Evolutionary conservation across 371 early-diverging fungal genomes (phyloP).

Genomic region (Mucor indicus): DNA sequence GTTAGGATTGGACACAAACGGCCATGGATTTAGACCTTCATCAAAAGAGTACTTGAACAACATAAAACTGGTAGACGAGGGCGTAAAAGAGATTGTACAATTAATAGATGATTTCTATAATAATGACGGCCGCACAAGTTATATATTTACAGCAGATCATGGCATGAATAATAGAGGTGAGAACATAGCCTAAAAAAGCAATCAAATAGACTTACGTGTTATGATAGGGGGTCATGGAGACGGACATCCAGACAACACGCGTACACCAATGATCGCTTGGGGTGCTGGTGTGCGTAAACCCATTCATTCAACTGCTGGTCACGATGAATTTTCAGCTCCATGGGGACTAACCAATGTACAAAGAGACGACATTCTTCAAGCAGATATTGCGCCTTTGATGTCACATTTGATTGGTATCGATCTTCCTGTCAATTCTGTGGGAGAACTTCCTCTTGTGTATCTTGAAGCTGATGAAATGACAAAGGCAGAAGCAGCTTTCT

Average conservation of each 20-base stretch:
- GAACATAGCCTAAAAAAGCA: not conserved
- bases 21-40: conserved; percentile 85
- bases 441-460: conserved; percentile 79
- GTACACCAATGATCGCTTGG: conserved; percentile 94
- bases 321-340: conserved; percentile 66
- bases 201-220: not conserved
- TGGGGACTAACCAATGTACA: conserved; percentile 61
- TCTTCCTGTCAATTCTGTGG: conserved; percentile 92
- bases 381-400: conserved; percentile 96
- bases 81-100: conserved; percentile 63
- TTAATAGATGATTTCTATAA: conserved; percentile 73
- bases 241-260: conserved; percentile 93
- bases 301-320: conserved; percentile 31
- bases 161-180: conserved; percentile 90
- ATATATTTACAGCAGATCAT: conserved; percentile 92
- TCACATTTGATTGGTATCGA: conserved; percentile 82
- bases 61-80: conserved; percentile 78
- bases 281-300: conserved; percentile 85
- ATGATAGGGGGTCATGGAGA: conserved; percentile 83
- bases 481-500: conserved; percentile 70
- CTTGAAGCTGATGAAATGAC: conserved; percentile 64
- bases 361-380: conserved; percentile 86
- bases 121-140: conserved; percentile 82
- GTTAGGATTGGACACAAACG: conserved; percentile 93
- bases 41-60: conserved; percentile 83